Base-by-base conservation (phyloP, 2,329 filamentous ascomycete species). In the Phaeosphaeriaceae sp. region DNA sequence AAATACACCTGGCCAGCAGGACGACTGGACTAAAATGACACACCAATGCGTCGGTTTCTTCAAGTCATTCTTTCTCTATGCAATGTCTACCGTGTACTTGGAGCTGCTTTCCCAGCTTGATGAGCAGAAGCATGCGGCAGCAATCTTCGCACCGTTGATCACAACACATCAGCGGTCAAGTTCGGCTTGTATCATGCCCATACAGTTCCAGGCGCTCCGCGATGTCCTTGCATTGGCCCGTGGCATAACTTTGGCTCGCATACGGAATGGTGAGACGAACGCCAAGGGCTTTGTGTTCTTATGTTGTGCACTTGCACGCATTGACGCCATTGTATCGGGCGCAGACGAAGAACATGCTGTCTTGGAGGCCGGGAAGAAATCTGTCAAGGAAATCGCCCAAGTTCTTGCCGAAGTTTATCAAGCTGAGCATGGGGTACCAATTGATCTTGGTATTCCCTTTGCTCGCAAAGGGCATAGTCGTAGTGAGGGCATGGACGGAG, bases 181-280 rank as follows among this genome's bases (percentile, higher is more conserved):
- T 15, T 28, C n/a, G 6, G 23, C 30, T 3, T 16, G 40, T 21
- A 5, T 33, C 2, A 23, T 61, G 3, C 53, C 62, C 4, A 36
- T 48, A 6, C 55, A 63, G 12, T 49, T 57, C 21, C 41, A 60
- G 6, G 18, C 40, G 2, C 58, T 64, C 13, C 51, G 54, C 29
- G 20, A 50, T 12, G 47, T 54, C 6, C 39, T 64, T 0, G 37
- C 51, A 8, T 42, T 38, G 3, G 51, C 59, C 4, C 45, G 49
- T 8, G 18, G 43, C 6, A 61, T 23, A 12, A 41, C 54, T 11
- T 29, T 52, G 6, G 35, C 48, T 1, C 62, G 65, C 6, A 16
- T 67, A 4, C 47, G 48, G 8, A 56, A 56, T n/a, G 66, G 64
- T 49, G 64, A 68, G 13, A 60, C 57, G 9, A 68, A 67, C 30